Percentiles rank a stretch among this genome's conserved stretches.
Conservation (phyloP, 768 basidiomycete species). For the Amanita fuliginea region DNA sequence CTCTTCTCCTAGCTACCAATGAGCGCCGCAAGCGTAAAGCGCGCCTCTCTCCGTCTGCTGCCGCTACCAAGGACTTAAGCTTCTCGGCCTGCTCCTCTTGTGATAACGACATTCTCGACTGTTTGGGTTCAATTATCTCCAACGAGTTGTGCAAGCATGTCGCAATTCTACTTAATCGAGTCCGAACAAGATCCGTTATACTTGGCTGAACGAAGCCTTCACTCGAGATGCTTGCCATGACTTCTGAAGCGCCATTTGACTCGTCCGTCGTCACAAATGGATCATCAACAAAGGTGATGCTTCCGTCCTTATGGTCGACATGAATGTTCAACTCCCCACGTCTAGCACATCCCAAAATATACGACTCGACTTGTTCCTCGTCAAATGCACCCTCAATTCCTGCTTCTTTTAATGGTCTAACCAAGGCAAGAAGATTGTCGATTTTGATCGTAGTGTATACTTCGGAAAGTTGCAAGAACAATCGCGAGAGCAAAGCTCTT, state of each 20-base stretch:
- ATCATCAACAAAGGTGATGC: constrained; percentile 77
- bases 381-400: constrained; percentile 47
- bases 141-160: constrained; percentile 61
- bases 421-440: constrained; percentile 64
- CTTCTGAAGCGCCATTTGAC: constrained; percentile 17
- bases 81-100: constrained; percentile 48
- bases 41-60: constrained; percentile 66
- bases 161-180: constrained; percentile 71
- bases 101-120: constrained; percentile 19
- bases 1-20: constrained; percentile 74
- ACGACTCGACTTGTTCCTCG: constrained; percentile 77
- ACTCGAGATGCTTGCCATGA: constrained; percentile 13
- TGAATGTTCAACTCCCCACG: constrained; percentile 79
- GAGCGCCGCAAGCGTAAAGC: constrained; percentile 69
- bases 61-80: constrained; percentile 47
- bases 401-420: constrained; percentile 56
- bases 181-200: constrained; percentile 61
- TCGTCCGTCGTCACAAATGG: constrained; percentile 43
- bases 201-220: constrained; percentile 55
- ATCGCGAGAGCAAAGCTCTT: constrained; percentile 82
- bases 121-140: constrained; percentile 35
- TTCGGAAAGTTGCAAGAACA: constrained; percentile 85
- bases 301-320: constrained; percentile 81
- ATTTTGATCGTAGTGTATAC: constrained; percentile 86
- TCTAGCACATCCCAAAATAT: constrained; percentile 86